Conservation (phyloP, 192 early-diverging fungal genomes). For the Dissophora ornata region DNA sequence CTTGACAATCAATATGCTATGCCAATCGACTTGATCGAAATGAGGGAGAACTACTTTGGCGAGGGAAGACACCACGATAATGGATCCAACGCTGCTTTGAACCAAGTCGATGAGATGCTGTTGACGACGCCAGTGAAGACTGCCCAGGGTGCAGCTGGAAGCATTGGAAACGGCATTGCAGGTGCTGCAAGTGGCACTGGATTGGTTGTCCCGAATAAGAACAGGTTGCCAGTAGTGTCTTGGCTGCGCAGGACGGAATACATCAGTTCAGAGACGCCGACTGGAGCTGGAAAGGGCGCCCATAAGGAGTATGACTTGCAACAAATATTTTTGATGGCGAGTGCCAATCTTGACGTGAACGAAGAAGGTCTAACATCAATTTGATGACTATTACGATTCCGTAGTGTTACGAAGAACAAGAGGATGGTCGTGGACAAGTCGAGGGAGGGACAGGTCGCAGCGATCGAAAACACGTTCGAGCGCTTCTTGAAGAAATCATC, state of each 20-base stretch:
- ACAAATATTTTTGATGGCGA: too few relatives aligned
- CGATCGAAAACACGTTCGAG: slow-evolving; percentile 60
- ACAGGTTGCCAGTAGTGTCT: slow-evolving; percentile 53
- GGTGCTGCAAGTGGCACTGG: slow-evolving; percentile 15
- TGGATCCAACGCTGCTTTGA: slow-evolving; percentile 13
- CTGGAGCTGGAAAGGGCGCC: slow-evolving; percentile 46
- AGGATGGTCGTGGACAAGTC: slow-evolving; percentile 47
- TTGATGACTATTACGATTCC: too few relatives aligned
- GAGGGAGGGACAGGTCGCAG: slow-evolving; percentile 56
- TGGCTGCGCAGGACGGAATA: slow-evolving; percentile 70
- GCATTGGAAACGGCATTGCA: not conserved
- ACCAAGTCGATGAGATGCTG: slow-evolving; percentile 18
- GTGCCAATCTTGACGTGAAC: not conserved
- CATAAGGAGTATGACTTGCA: slow-evolving; percentile 25
- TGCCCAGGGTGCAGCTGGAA: not conserved
- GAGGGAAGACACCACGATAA: slow-evolving; percentile 53
- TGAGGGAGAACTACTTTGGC: slow-evolving; percentile 59
- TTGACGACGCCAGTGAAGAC: slow-evolving; percentile 19
- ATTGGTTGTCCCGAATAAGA: slow-evolving; percentile 22
- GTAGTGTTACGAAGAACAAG: slow-evolving; percentile 32
- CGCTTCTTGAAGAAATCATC: slow-evolving; percentile 35
- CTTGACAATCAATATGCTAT: slow-evolving; percentile 57
- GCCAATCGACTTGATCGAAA: slow-evolving; percentile 59
- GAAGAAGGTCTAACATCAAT: too few relatives aligned
- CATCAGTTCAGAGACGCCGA: slow-evolving; percentile 60